Evolutionary conservation across 352 stramenopile genomes (phyloP).

Genomic region (Phytophthora pistaciae): DNA sequence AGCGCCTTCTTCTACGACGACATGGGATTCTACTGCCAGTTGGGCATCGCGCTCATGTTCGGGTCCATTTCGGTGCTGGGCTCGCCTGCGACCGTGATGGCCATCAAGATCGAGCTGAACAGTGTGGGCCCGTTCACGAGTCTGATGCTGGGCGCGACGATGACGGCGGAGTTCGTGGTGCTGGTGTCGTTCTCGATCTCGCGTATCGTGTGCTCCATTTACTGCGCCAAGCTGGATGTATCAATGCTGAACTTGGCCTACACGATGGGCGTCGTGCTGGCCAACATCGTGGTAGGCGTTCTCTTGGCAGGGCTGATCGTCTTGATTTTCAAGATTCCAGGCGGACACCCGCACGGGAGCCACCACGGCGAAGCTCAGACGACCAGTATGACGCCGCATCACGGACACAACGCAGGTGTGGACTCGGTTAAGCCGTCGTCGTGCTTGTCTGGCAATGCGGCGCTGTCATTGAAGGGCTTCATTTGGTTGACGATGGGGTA

Average conservation of each 20-base stretch:
- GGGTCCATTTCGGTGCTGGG: neutral
- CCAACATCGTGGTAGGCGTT: constrained; percentile 61
- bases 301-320: constrained; percentile 55
- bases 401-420: constrained; percentile 35
- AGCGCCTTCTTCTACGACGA: neutral
- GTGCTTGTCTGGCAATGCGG: neutral
- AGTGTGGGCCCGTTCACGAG: constrained; percentile 77
- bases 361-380: constrained; percentile 9
- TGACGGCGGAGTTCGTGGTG: constrained; percentile 81
- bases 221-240: constrained; percentile 69
- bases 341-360: constrained; percentile 13
- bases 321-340: constrained; percentile 69
- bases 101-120: constrained; percentile 76
- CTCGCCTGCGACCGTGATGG: neutral
- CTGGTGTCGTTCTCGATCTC: constrained; percentile 74
- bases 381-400: constrained; percentile 47
- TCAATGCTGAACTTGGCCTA: constrained; percentile 64
- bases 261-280: constrained; percentile 59
- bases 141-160: constrained; percentile 78
- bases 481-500: constrained; percentile 74
- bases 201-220: constrained; percentile 68
- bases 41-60: neutral
- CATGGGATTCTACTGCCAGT: neutral
- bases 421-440: constrained; percentile 42
- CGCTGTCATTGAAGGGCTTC: constrained; percentile 35